These are phyloP conservation scores for Calonectria ilicicola DNA, from an alignment of 2,329 filamentous ascomycete species.

Conservation along the genomic window DNA sequence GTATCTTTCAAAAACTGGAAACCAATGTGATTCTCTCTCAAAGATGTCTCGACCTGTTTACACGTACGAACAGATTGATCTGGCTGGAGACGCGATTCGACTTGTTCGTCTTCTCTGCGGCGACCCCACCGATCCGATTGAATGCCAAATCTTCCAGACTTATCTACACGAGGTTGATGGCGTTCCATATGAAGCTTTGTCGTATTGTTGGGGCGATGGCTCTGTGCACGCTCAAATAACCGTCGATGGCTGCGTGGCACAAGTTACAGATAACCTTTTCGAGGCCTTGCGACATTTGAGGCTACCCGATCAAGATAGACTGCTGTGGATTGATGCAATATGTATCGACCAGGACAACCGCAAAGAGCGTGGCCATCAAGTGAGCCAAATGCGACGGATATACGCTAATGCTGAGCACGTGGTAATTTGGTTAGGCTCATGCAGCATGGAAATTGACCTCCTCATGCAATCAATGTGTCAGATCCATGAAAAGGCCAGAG, in stretches of 20 bases:
- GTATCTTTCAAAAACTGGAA: background rate
- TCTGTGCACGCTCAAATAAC: background rate
- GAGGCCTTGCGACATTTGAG: background rate
- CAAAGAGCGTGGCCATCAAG: background rate
- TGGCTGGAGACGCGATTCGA: background rate
- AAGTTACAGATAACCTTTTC: background rate
- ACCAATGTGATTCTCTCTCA: background rate
- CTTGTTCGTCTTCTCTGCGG: background rate
- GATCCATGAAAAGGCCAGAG: background rate
- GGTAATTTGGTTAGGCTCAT: background rate
- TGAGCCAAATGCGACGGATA: background rate
- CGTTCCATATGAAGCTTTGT: background rate
- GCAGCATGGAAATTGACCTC: background rate
- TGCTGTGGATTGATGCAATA: background rate
- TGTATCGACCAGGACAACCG: background rate
- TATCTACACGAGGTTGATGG: background rate
- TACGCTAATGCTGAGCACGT: background rate
- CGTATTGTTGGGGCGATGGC: background rate
- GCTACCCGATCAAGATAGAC: background rate
- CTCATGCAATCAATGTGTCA: background rate
- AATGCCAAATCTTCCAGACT: background rate
- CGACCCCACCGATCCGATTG: background rate
- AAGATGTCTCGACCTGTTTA: background rate
- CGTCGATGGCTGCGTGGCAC: background rate
- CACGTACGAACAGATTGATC: background rate